Evolutionary conservation across 768 basidiomycete genomes (phyloP), one percentile per base, ranked within the genome.

Genomic region (Epithele typhae): DNA sequence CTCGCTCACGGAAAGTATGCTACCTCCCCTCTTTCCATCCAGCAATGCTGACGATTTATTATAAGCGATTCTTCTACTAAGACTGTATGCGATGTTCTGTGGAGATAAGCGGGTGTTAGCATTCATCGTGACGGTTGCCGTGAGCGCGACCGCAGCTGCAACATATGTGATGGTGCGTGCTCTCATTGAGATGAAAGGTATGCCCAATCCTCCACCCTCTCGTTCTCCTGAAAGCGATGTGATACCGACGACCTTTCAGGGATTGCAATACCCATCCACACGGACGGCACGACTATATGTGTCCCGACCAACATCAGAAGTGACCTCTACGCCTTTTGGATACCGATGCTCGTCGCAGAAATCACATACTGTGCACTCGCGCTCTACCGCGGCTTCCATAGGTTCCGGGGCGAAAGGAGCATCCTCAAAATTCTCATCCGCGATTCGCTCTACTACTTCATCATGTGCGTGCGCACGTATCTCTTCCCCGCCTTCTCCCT

Each of bases 261-360:
- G 7, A 7, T 14, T 7, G 27, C 27, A 14, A 30, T 30, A 7
- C 14, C 27, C 14, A 30, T 30, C 19, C 40, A 38, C 24, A 35
- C 30, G 34, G 58, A 53, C 27, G 27, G 32, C 19, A 43, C 46
- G 36, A 63, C 14, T 6, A 74, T 76, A 48, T 82, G 81, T 55
- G 48, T 67, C 10, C 70, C 75, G 5, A 30, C 37, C 11, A 55
- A 61, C 24, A 53, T 78, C 7, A 65, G 75, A 5, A 35, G 45
- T 5, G 64, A 69, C 33, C 76, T 79, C 57, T 81, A 70, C 55
- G 64, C 70, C n/a, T 79, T 79, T 60, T 84, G 81, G 81, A 72
- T 82, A 33, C 81, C 81, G 1, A 69, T 79, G 53, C 64, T 83
- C 11, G 56, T 65, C 4, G 79, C 75, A 30, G 81, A 83, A 54